Evolutionary conservation across 2,329 filamentous ascomycete genomes (phyloP).

Genomic region (Cladophialophora psammophila): DNA sequence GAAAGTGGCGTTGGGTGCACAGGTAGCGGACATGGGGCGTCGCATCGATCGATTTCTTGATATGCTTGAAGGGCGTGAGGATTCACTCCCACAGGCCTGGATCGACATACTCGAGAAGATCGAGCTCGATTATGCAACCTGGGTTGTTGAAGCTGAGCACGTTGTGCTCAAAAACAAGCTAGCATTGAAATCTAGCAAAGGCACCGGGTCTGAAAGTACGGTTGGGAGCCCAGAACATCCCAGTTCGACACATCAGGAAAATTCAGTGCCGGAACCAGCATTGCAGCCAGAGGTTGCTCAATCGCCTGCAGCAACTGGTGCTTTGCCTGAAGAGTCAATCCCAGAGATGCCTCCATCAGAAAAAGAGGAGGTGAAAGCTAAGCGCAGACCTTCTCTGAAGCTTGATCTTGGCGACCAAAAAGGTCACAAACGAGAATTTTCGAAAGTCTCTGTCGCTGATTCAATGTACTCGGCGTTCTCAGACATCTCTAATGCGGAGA

Average conservation of each 20-base stretch:
- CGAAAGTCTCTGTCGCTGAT: conserved; percentile 40
- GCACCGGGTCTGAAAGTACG: conserved; percentile 27
- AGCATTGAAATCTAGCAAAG: conserved; percentile 40
- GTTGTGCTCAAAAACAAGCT: conserved; percentile 72
- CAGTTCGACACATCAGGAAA: conserved; percentile 26
- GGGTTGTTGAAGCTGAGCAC: conserved; percentile 79
- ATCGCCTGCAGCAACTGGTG: neutral
- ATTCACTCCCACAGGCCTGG: conserved; percentile 86
- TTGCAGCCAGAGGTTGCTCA: conserved; percentile 32
- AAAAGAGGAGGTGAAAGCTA: conserved; percentile 9
- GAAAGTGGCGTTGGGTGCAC: conserved; percentile 67
- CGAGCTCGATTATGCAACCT: conserved; percentile 79
- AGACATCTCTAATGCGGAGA: conserved; percentile 42
- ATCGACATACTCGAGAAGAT: conserved; percentile 83
- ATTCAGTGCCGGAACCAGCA: conserved; percentile 21
- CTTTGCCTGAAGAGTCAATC: neutral
- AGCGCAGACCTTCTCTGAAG: conserved; percentile 35
- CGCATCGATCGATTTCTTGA: conserved; percentile 87
- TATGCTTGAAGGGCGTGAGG: conserved; percentile 79
- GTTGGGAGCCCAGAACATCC: conserved; percentile 31
- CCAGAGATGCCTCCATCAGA: conserved; percentile 11
- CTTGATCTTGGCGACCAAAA: conserved; percentile 27
- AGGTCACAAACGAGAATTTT: conserved; percentile 39
- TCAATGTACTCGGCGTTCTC: conserved; percentile 39
- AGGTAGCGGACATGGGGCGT: conserved; percentile 73